Evolutionary conservation across 106 monocot genomes (phyloP).

Genomic region (Xerophyta viscosa): DNA sequence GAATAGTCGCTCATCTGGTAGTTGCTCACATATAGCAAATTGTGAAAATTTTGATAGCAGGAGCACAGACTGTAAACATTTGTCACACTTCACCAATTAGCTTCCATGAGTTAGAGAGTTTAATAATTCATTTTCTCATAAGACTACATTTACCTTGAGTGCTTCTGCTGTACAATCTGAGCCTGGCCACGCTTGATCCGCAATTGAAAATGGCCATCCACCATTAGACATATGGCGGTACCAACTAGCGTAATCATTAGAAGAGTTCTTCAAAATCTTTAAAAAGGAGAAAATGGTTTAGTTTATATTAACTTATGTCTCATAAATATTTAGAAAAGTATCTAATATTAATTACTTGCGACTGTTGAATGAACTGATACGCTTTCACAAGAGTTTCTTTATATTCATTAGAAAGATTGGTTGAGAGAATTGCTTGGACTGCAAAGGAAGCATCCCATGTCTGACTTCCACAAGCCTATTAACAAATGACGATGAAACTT

Average conservation of each 20-base stretch:
- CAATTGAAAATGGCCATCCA: neutral
- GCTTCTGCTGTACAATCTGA: neutral
- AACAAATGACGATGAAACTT: too few relatives aligned
- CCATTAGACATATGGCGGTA: conserved; percentile 48
- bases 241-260: conserved; percentile 70
- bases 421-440: conserved; percentile 73
- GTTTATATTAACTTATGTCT: too few relatives aligned
- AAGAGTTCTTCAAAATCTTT: conserved; percentile 60
- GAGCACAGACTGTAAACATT: conserved; percentile 43
- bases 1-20: conserved; percentile 43
- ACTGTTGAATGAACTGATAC: conserved; percentile 59
- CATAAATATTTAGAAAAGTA: neutral
- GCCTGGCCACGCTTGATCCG: neutral
- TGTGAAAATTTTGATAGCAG: conserved; percentile 57
- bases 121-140: too few relatives aligned
- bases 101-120: too few relatives aligned
- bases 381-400: conserved; percentile 43
- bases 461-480: too few relatives aligned
- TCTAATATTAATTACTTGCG: conserved; percentile 39
- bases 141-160: neutral
- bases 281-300: neutral
- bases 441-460: too few relatives aligned
- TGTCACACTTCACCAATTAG: too few relatives aligned
- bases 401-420: conserved; percentile 58
- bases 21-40: conserved; percentile 41